Percentiles rank a stretch among this genome's conserved stretches.
These are phyloP conservation scores for Casaregolazyma suthepensis DNA, from an alignment of 1,139 yeast genomes.

Conservation along the genomic window DNA sequence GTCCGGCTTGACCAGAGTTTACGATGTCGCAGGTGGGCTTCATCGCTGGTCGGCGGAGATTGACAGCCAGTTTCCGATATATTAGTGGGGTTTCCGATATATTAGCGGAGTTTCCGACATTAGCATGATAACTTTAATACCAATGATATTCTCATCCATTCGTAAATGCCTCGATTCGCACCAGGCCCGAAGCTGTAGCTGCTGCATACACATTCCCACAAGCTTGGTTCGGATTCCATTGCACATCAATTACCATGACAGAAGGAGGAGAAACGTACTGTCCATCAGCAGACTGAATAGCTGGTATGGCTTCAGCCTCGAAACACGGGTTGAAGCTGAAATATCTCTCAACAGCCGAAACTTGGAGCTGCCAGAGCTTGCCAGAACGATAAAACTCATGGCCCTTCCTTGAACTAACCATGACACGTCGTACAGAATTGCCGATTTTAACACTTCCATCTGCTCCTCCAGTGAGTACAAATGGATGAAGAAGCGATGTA, in stretches of 20 bases:
- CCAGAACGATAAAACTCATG: conserved; percentile 26
- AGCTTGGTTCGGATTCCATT: conserved; percentile 54
- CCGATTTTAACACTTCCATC: conserved; percentile 50
- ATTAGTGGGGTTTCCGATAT: conserved; percentile 34
- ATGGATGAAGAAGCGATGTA: conserved; percentile 50
- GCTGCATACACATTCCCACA: conserved; percentile 60
- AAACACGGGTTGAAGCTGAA: conserved; percentile 35
- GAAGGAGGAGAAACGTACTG: conserved; percentile 43
- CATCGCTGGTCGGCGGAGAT: conserved; percentile 60
- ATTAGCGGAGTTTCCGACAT: not conserved
- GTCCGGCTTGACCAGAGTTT: conserved; percentile 44
- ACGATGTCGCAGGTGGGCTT: conserved; percentile 75
- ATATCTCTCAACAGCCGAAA: conserved; percentile 22
- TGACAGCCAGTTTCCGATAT: conserved; percentile 61
- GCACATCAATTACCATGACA: conserved; percentile 46
- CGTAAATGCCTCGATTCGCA: conserved; percentile 46
- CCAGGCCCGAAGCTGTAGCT: conserved; percentile 60
- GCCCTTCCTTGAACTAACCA: conserved; percentile 38
- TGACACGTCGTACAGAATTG: conserved; percentile 38
- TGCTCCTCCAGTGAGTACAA: conserved; percentile 53
- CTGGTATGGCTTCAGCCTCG: conserved; percentile 20
- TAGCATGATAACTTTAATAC: no score
- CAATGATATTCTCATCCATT: not conserved
- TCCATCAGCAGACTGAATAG: conserved; percentile 20
- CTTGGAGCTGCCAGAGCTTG: conserved; percentile 24